These are phyloP conservation scores for Fusarium fujikuroi DNA, from an alignment of 2,329 filamentous ascomycete species.

Conservation along the genomic window DNA sequence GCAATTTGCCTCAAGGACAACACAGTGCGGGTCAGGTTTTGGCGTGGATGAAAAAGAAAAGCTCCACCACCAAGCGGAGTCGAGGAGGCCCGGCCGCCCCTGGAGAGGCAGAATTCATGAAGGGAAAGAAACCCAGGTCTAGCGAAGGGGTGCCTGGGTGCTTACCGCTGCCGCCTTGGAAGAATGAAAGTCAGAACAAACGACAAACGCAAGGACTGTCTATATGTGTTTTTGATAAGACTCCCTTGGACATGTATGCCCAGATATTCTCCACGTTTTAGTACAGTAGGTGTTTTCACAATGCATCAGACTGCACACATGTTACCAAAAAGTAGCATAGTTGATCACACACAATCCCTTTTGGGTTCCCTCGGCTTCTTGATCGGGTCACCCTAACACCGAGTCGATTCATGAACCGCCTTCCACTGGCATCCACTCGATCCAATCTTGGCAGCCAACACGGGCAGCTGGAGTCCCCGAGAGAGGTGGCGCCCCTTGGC, in stretches of 20 bases:
- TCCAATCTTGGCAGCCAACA: slow-evolving; percentile 25
- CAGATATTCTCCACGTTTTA: background rate
- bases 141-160: background rate
- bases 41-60: slow-evolving; percentile 1
- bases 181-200: background rate
- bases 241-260: background rate
- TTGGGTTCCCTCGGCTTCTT: slow-evolving; percentile 33
- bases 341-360: slow-evolving; percentile 7
- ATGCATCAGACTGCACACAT: background rate
- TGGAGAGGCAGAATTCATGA: slow-evolving; percentile 18
- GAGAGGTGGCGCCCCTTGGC: slow-evolving; percentile 36
- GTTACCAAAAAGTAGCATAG: slow-evolving; percentile 6
- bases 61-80: slow-evolving; percentile 23
- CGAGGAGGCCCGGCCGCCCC: slow-evolving; percentile 27
- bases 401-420: slow-evolving; percentile 30
- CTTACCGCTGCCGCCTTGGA: background rate
- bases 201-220: background rate
- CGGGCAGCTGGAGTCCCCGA: slow-evolving; percentile 29
- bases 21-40: slow-evolving; percentile 31
- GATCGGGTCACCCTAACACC: slow-evolving; percentile 23
- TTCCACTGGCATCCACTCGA: slow-evolving; percentile 29
- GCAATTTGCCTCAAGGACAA: slow-evolving; percentile 32
- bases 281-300: background rate
- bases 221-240: background rate
- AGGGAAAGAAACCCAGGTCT: slow-evolving; percentile 5